These are phyloP conservation scores for Rhodosporidiobolus odoratus DNA, from an alignment of 768 basidiomycete species.

Conservation along the genomic window DNA sequence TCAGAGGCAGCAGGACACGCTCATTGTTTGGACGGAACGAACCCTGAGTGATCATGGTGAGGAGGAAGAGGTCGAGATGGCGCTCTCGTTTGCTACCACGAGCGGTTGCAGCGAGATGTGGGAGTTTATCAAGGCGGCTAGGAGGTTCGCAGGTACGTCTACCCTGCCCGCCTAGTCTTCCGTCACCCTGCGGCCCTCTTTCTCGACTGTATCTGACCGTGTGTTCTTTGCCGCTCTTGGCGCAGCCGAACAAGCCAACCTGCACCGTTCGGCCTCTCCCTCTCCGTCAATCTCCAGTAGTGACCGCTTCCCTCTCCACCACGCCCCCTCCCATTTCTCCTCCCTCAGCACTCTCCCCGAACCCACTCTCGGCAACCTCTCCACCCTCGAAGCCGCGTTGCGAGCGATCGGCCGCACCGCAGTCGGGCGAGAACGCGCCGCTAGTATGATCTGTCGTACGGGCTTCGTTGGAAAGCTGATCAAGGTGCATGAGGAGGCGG, in stretches of 20 bases:
- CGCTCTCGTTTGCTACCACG: conserved; percentile 91
- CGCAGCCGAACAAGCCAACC: conserved; percentile 23
- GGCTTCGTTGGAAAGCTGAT: conserved; percentile 83
- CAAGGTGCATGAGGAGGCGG: conserved; percentile 76
- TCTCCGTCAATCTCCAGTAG: conserved; percentile 25
- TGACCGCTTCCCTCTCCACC: conserved; percentile 4
- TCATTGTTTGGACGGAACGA: conserved; percentile 96
- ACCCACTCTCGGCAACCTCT: conserved; percentile 70
- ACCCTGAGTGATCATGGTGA: conserved; percentile 50
- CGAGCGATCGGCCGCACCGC: conserved; percentile 56
- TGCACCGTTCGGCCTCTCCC: conserved; percentile 26
- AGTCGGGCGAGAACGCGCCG: conserved; percentile 31
- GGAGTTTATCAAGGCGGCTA: conserved; percentile 66
- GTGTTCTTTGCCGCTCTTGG: not conserved
- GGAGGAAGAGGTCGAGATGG: conserved; percentile 79
- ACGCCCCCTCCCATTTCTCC: not conserved
- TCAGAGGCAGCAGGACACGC: conserved; percentile 63
- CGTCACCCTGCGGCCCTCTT: no score
- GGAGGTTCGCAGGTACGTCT: conserved; percentile 20
- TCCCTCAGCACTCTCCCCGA: conserved; percentile 55
- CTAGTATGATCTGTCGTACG: conserved; percentile 48
- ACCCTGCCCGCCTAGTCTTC: conserved; percentile 32
- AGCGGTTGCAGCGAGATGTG: conserved; percentile 95
- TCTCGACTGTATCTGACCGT: conserved; percentile 1
- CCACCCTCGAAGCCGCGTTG: conserved; percentile 71